Percentiles rank a stretch among this genome's conserved stretches.
Evolutionary conservation across 2,329 filamentous ascomycete genomes (phyloP).

Genomic region (Ceratocystis harringtonii): DNA sequence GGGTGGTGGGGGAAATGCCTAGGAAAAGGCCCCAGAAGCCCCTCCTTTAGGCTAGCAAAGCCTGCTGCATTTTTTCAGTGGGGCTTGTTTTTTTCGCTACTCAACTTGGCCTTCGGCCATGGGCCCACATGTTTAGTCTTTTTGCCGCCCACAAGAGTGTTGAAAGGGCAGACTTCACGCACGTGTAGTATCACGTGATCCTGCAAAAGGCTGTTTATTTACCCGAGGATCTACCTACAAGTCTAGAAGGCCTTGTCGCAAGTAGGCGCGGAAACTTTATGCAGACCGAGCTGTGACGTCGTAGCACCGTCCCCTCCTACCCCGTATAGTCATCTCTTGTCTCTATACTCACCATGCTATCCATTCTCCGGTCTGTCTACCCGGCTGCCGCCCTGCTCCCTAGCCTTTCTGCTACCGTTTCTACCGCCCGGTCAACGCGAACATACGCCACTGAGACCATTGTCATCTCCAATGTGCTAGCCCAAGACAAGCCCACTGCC

Average conservation of each 20-base stretch:
- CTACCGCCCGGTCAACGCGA: constrained; percentile 12
- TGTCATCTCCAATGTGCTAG: constrained; percentile 13
- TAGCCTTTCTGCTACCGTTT: constrained; percentile 5
- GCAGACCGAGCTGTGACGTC: not conserved
- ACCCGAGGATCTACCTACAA: not conserved
- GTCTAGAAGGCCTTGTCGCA: not conserved
- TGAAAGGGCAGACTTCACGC: not conserved
- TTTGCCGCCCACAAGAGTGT: not conserved
- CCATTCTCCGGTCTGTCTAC: not conserved
- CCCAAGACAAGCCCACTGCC: constrained; percentile 18
- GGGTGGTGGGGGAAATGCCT: not conserved
- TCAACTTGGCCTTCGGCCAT: not conserved
- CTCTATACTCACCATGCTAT: not conserved
- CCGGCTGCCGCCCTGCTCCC: constrained; percentile 9
- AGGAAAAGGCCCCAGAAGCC: not conserved
- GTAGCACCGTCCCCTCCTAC: not conserved
- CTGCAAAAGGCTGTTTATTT: not conserved
- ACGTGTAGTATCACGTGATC: not conserved
- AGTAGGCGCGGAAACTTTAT: not conserved
- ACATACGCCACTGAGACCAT: constrained; percentile 18
- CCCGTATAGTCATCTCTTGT: not conserved
- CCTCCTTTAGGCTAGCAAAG: not conserved
- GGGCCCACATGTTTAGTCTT: no score
- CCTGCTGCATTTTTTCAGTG: constrained; percentile 1
- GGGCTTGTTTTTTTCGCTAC: constrained; percentile 2